Conservation (phyloP, 805 yeast genomes). For the Nakazawaea holstii region DNA sequence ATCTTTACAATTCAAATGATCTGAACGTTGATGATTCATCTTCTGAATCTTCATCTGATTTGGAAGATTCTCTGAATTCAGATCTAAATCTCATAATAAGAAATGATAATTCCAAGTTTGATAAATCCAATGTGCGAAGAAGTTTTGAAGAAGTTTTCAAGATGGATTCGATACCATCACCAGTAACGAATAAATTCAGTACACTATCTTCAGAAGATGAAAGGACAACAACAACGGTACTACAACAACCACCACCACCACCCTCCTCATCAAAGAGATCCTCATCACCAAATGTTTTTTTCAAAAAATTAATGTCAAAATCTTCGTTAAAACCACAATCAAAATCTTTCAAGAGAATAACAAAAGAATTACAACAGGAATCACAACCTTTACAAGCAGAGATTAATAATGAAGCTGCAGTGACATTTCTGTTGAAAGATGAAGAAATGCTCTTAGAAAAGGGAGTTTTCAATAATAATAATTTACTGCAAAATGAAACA, state of each 20-base stretch:
- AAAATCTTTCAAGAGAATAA: constrained; percentile 28
- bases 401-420: constrained; percentile 27
- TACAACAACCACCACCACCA: background rate
- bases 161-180: constrained; percentile 4
- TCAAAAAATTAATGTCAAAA: constrained; percentile 24
- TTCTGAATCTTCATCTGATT: constrained; percentile 1
- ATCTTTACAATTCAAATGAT: background rate
- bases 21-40: background rate
- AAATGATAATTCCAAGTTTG: background rate
- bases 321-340: constrained; percentile 26
- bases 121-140: background rate
- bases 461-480: constrained; percentile 1
- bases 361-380: constrained; percentile 28
- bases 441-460: constrained; percentile 20
- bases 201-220: background rate
- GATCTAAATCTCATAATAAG: background rate
- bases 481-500: constrained; percentile 9
- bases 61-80: constrained; percentile 1
- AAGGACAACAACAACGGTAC: background rate
- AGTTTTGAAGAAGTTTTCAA: constrained; percentile 7
- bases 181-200: background rate
- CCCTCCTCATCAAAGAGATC: background rate
- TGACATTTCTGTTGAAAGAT: constrained; percentile 25
- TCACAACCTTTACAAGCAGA: constrained; percentile 28
- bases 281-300: constrained; percentile 19